Evolutionary conservation across 2,329 filamentous ascomycete species (phyloP).

Genomic region (Aureobasidium zeae): DNA sequence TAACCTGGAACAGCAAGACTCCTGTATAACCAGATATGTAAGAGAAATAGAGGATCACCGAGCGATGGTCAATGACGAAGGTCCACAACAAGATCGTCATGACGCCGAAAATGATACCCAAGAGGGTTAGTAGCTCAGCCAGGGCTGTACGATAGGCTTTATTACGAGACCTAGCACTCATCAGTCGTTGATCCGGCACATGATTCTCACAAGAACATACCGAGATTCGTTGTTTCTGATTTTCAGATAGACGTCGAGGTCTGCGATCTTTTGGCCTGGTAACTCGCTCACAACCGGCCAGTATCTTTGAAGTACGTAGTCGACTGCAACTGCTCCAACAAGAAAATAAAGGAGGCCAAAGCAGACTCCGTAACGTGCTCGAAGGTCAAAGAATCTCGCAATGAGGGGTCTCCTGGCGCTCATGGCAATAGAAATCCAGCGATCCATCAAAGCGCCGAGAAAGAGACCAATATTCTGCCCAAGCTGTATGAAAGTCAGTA

Average conservation of each 20-base stretch:
- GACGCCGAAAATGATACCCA: constrained; percentile 14
- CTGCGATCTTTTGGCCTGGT: constrained; percentile 13
- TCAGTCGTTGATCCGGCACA: background rate
- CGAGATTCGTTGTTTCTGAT: constrained; percentile 6
- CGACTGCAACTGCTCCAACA: constrained; percentile 47
- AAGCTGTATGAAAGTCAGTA: constrained; percentile 23
- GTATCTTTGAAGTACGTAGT: constrained; percentile 34
- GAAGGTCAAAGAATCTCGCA: constrained; percentile 32
- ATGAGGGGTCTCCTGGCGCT: constrained; percentile 31
- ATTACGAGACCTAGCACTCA: constrained; percentile 1
- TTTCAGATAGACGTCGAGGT: constrained; percentile 10
- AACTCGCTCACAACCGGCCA: constrained; percentile 15
- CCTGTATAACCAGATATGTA: constrained; percentile 17
- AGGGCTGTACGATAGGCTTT: constrained; percentile 16
- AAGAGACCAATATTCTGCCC: constrained; percentile 48
- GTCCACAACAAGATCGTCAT: constrained; percentile 16
- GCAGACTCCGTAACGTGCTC: constrained; percentile 41
- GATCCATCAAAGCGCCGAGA: constrained; percentile 46
- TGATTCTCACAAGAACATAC: background rate
- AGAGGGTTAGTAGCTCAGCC: constrained; percentile 11
- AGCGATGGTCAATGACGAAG: constrained; percentile 14
- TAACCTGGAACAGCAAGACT: constrained; percentile 17
- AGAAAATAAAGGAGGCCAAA: constrained; percentile 51
- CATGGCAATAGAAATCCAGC: constrained; percentile 43
- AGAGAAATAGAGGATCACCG: constrained; percentile 16